Base-by-base conservation (phyloP, 495 filamentous ascomycete species). In the Amphirosellinia nigrospora region DNA sequence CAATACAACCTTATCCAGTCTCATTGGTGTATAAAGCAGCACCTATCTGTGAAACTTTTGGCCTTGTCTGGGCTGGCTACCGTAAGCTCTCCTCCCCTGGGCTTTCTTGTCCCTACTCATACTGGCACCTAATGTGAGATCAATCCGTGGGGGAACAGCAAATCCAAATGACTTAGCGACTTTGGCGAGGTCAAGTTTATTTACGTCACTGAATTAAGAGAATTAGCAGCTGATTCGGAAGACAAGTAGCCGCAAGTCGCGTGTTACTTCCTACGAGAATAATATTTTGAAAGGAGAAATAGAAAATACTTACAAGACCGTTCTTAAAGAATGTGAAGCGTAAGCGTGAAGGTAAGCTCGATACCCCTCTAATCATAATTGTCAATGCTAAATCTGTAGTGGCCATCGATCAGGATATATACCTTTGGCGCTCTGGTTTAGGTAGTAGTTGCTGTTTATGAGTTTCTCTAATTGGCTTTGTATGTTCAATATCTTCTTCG, bases 131-230 rank as follows among this genome's bases (percentile, higher is more conserved):
- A 99, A 82, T 39, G 89, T 89, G 74, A 98, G 91, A 79, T 99
- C 96, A 36, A 99, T 91, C 55, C 93, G 87, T 11, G 96, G 96
- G n/a, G 96, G 95, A 0, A 91, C 88, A 5, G 86, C 77, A 79
- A 99, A 99, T 0, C 96, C 96, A 76, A 98, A 99, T 58, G 91
- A 88, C 87, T 95, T 97, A 58, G 96, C 94, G 19, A 99, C 91
- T 83, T 97, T 97, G 70, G 91, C 87, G 41, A 98, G 85, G 80
- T 99, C 96, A 10, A 99, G 86, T 79, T 96, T 96, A 77, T 98
- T 84, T 34, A 99, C 89, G 78, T 99, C 94, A 64, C 68, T 70
- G 15, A 13, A 26, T 19, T 21, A 55, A 50, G 38, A n/a, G 23
- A 34, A 53, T 64, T 23, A 64, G 45, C 26, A 58, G 16, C 16